Evolutionary conservation across 148 eudicot genomes (phyloP), one percentile per base, ranked within the genome.

Genomic region (Nyssa sinensis): DNA sequence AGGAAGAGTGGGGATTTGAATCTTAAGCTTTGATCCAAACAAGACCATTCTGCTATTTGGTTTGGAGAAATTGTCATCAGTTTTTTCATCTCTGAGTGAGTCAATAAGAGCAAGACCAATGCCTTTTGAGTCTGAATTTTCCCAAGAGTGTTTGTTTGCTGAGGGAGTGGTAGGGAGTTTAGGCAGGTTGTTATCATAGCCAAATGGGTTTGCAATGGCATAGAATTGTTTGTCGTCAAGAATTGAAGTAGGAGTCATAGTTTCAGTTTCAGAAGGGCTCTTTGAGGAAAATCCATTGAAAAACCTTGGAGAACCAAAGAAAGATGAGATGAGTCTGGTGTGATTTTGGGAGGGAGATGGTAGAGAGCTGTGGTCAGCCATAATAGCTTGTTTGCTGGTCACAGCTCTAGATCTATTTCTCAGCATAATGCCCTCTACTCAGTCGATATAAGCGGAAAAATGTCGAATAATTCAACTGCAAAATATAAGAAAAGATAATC

Each of bases 11-110:
- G 98, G 96, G 67, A 92, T 87, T 82, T 90, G 94, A 71, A 92
- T 88, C 67, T 86, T 92, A 14, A 94, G 86, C 29, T 94, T 94
- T 47, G 96, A 87, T 35, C 92, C 93, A 81, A 94, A 82, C 60
- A 88, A 75, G 30, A 86, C 91, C 75, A 82, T 75, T 71, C 82
- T 81, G 62, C 83, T 84, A 24, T 77, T 75, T 24, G 87, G 84
- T 44, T 87, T 83, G 6, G 78, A 73, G 53, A 34, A 41, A 39
- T 27, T 66, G 53, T 65, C 68, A 44, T 82, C 78, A 30, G 49
- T 29, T n/a, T 62, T 79, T 65, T 81, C 84, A 58, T 74, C 83
- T 17, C 30, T 27, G 16, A 78, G 58, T 21, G 84, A 74, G 72
- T 92, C 91, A 64, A 89, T 75, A 3, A 92, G 74, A 24, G 96